Evolutionary conservation across 2,329 filamentous ascomycete genomes (phyloP).

Genomic region (Periglandula ipomoeae): DNA sequence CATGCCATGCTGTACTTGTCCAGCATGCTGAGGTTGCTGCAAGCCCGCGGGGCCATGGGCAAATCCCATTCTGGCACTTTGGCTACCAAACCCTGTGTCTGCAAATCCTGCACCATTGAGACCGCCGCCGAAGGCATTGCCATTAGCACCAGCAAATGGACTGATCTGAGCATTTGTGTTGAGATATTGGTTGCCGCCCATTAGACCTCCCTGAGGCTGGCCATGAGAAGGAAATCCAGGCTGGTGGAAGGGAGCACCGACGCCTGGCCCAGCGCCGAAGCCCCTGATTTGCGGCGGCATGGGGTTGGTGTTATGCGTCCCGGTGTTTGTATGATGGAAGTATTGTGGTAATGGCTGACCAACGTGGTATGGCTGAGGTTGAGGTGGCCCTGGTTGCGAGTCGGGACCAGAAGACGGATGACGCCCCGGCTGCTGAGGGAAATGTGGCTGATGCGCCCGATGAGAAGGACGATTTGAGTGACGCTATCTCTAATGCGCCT

Average conservation of each 20-base stretch:
- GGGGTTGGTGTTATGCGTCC: background rate
- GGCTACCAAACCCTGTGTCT: constrained; percentile 69
- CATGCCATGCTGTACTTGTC: constrained; percentile 30
- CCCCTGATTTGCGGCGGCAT: constrained; percentile 31
- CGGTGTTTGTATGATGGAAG: background rate
- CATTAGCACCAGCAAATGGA: constrained; percentile 51
- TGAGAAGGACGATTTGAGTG: background rate
- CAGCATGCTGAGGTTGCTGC: constrained; percentile 49
- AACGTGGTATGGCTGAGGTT: background rate
- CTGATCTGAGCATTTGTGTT: constrained; percentile 59
- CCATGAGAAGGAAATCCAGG: constrained; percentile 43
- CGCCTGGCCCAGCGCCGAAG: constrained; percentile 28
- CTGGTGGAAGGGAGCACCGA: constrained; percentile 32
- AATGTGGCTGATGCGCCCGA: background rate
- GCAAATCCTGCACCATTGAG: constrained; percentile 50
- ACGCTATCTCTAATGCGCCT: constrained; percentile 21
- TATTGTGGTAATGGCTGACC: background rate
- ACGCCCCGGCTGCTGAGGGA: background rate
- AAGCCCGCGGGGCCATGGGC: constrained; percentile 54
- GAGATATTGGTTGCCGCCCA: constrained; percentile 64
- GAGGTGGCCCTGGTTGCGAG: background rate
- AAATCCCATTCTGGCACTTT: constrained; percentile 83
- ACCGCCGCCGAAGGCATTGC: constrained; percentile 47
- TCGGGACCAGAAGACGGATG: background rate
- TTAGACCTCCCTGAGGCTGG: constrained; percentile 40